Conservation (phyloP, 202 grass and related monocot genomes). For the Cymbopogon flexuosus region DNA sequence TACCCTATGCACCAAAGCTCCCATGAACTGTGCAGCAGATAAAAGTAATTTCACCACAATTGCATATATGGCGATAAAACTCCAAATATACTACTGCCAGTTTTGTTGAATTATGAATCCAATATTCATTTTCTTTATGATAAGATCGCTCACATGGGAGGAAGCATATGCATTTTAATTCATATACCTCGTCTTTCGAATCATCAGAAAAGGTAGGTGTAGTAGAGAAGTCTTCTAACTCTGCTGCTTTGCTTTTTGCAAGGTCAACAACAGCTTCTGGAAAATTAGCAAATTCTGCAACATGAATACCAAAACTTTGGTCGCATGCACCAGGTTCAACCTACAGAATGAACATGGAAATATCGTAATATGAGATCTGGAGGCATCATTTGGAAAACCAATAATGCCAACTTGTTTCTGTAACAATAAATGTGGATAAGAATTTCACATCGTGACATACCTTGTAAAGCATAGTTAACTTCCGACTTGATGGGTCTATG, state of each 20-base stretch:
- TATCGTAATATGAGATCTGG: background rate
- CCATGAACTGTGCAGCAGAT: background rate
- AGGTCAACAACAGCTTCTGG: conserved; percentile 79
- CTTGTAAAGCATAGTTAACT: conserved; percentile 98
- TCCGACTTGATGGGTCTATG: conserved; percentile 83
- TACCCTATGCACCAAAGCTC: background rate
- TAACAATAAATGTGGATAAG: background rate
- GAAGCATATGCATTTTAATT: background rate
- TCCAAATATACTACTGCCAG: background rate
- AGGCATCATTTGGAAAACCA: conserved; percentile 13
- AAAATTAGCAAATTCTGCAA: conserved; percentile 96
- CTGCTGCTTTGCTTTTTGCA: conserved; percentile 91
- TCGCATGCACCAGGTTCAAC: conserved; percentile 91
- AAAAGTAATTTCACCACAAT: background rate
- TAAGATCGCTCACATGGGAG: background rate
- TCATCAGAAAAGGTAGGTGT: conserved; percentile 34
- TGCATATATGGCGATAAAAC: background rate
- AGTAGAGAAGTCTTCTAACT: conserved; percentile 87
- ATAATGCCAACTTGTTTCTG: background rate
- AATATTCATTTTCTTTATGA: background rate
- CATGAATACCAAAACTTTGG: conserved; percentile 98
- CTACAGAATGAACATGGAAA: conserved; percentile 40
- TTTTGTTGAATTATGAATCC: background rate
- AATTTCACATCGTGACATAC: conserved; percentile 34
- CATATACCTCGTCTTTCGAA: conserved; percentile 67